phyloP scores from a whole-genome alignment of 129 eudicot genomes.

The Mikania micrantha region DNA sequence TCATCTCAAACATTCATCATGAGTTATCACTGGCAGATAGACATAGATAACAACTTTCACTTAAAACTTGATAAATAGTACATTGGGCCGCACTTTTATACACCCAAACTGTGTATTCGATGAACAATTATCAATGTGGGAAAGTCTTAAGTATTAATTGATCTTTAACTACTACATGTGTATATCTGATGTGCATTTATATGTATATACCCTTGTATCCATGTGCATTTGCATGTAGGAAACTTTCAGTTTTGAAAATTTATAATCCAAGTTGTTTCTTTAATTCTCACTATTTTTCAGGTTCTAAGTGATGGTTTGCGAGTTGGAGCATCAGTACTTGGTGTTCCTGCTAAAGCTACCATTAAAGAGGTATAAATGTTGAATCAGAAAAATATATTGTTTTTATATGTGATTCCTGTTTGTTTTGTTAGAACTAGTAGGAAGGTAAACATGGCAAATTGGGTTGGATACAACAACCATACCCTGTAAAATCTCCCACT shows the following conservation, averaged over 20 bases:
- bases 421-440: not conserved
- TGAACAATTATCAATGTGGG: not conserved
- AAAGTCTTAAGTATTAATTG: not conserved
- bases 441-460: not conserved
- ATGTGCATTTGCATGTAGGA: not conserved
- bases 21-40: not conserved
- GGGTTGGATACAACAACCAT: not conserved
- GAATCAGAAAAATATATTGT: not conserved
- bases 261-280: not conserved
- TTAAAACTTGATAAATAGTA: not conserved
- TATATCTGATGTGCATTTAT: too few relatives aligned
- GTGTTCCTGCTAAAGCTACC: slow-evolving; percentile 98
- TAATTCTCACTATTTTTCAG: slow-evolving; percentile 26
- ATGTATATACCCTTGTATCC: too few relatives aligned
- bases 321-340: slow-evolving; percentile 95
- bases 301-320: slow-evolving; percentile 72
- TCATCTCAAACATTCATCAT: slow-evolving; percentile 1
- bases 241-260: not conserved
- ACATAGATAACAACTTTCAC: not conserved
- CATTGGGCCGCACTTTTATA: not conserved
- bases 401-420: not conserved
- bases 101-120: not conserved
- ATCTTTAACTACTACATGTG: not conserved
- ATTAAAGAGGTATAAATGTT: slow-evolving; percentile 72
- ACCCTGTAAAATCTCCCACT: too few relatives aligned